Base-by-base conservation (phyloP, 1,284 basidiomycete species). In the Pascua sp. region DNA sequence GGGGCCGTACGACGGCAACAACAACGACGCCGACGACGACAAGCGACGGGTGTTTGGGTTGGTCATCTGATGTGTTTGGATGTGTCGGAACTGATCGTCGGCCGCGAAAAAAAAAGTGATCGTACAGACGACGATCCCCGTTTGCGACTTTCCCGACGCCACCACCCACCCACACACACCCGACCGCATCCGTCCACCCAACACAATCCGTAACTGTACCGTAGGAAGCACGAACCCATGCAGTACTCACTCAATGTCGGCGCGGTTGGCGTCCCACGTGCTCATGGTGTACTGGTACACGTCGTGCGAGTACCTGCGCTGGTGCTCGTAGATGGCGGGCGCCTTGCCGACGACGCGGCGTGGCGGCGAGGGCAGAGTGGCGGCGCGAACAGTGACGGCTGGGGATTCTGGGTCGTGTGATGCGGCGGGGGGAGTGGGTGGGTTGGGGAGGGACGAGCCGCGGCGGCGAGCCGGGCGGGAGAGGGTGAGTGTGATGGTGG, bases 201-300 rank as follows among this genome's bases (percentile, higher is more conserved):
- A 32, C 24, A 3, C 4, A 32, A 32, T 32, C 24, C 24, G 24
- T 32, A 32, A 32, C 24, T 32, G 24, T 32, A 32, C 24, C 24
- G 24, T 32, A 32, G 24, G 7, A 32, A 32, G 4, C 24, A 32
- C 24, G 7, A 32, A 32, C 24, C 24, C 24, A 32, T 32, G 24
- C 24, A 32, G 24, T 32, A 60, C 61, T 58, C 39, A 63, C 62
- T 63, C 59, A 13, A 57, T 56, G 38, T 56, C 52, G 1, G 51
- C 47, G 7, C 59, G 43, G 40, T 52, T 47, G 13, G 11, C 18
- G 50, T 60, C 51, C 53, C 53, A 64, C 51, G 51, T 54, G 7
- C 32, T 13, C 41, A 61, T 46, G 4, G 59, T 61, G 54, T 53
- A 60, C 32, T 16, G 44, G 50, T 55, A 61, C 12, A 64, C 44